Evolutionary conservation across 1,284 basidiomycete species (phyloP), one percentile per base, ranked within the genome.

Genomic region (Ganoderma boninense): DNA sequence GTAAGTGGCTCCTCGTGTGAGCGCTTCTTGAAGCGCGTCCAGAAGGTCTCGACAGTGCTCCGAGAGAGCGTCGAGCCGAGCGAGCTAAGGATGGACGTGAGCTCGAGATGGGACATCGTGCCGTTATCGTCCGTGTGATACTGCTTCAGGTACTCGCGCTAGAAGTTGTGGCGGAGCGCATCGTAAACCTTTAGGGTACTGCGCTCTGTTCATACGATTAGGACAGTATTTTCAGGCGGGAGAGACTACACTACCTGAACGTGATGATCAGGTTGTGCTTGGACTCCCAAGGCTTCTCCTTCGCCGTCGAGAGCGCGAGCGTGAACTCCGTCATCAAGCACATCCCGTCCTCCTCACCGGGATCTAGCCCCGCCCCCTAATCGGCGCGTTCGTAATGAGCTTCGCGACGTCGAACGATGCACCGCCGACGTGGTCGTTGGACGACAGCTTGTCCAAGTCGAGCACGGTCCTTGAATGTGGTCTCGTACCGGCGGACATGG

Each of bases 61-160:
- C 81, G 83, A 4, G 95, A 95, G 49, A 99, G 88, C 0, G 97
- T 99, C 2, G 96, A 97, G 4, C 97, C 97, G 40, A 99, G 90
- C 6, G 97, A 98, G 83, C 98, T 97, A 65, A 99, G 92, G 95
- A 99, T 97, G n/a, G 95, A 94, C 0, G 93, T 93, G 32, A 99
- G 86, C 81, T 99, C 97, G 66, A 97, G 84, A 71, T 92, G 91
- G 0, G 95, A 97, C 52, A 97, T 83, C 0, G 87, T 82, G n/a
- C 85, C 84, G 0, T 91, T 94, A 72, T 97, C 95, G 80, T 97
- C 96, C 0, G 92, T 88, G 77, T 99, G 97, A 80, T 98, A 99
- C 75, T 98, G 93, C 71, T 89, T 89, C 49, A 97, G 88, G 79
- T 97, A 97, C 75, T 96, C 92, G 1, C 92, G 85, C 97, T 97